A percentile compares a stretch with the other conserved stretches of the same genome.
Conservation (phyloP, 169 alveolate genomes). For the Eimeria brunetti region DNA sequence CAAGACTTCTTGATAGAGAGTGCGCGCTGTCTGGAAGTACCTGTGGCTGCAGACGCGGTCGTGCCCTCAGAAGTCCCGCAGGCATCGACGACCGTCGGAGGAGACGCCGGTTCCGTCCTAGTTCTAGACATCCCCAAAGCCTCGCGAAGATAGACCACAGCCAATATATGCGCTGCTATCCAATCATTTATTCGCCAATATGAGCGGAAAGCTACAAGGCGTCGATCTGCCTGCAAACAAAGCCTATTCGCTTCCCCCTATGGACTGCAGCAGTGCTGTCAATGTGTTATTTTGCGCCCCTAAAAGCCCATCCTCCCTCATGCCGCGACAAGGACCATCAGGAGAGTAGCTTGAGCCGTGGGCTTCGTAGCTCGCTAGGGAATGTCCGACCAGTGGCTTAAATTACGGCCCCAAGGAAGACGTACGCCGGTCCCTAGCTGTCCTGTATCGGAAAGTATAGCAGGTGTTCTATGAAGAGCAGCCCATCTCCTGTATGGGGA, state of each 20-base stretch:
- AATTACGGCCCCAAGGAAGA: neutral
- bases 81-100: slow-evolving; percentile 38
- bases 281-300: neutral
- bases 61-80: neutral
- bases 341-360: neutral
- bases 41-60: slow-evolving; percentile 10
- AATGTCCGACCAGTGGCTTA: neutral
- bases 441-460: neutral
- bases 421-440: neutral
- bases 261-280: neutral
- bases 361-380: neutral
- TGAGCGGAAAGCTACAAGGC: neutral
- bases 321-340: neutral
- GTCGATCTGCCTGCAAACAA: neutral
- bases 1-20: neutral
- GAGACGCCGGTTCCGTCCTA: slow-evolving; percentile 1
- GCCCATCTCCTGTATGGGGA: neutral
- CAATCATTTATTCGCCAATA: neutral
- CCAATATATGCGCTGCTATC: neutral
- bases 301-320: neutral
- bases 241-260: no score
- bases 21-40: slow-evolving; percentile 34
- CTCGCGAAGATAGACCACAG: neutral
- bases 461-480: neutral
- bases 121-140: slow-evolving; percentile 11